Conservation (phyloP, 805 yeast species). For the Kodamaea sagamina region DNA sequence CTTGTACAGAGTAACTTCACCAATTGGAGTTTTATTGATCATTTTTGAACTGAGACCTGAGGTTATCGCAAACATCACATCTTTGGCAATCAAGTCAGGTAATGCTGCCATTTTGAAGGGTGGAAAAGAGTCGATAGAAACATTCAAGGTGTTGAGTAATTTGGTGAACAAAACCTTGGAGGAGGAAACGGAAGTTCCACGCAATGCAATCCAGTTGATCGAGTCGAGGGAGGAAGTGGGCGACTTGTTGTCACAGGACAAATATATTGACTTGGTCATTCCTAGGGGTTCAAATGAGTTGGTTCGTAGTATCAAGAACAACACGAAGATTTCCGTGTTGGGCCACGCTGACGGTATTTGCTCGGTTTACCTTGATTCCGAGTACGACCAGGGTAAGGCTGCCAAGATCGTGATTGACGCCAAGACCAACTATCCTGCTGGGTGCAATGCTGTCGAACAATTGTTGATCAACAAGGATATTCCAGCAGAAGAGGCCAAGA, state of each 20-base stretch:
- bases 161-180: conserved; percentile 63
- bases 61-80: conserved; percentile 96
- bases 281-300: conserved; percentile 97
- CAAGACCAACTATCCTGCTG: conserved; percentile 96
- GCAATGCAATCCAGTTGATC: conserved; percentile 79
- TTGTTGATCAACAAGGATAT: conserved; percentile 58
- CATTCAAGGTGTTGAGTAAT: conserved; percentile 79
- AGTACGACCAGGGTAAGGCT: conserved; percentile 79
- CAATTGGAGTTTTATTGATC: conserved; percentile 89
- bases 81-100: conserved; percentile 93
- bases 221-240: conserved; percentile 89
- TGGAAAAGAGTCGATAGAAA: conserved; percentile 87
- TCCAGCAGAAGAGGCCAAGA: conserved; percentile 28
- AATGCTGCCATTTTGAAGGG: conserved; percentile 97
- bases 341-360: conserved; percentile 99
- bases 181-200: conserved; percentile 70
- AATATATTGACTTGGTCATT: conserved; percentile 88
- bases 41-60: conserved; percentile 98
- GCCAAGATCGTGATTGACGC: conserved; percentile 76
- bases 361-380: conserved; percentile 77
- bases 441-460: conserved; percentile 97
- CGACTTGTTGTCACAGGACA: conserved; percentile 80
- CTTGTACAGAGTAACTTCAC: conserved; percentile 81
- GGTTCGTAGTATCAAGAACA: conserved; percentile 80
- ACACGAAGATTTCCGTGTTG: conserved; percentile 92